Percentiles rank a stretch among this genome's conserved stretches.
phyloP scores from a whole-genome alignment of 257 asterid species.

The Linderniella brevidens region DNA sequence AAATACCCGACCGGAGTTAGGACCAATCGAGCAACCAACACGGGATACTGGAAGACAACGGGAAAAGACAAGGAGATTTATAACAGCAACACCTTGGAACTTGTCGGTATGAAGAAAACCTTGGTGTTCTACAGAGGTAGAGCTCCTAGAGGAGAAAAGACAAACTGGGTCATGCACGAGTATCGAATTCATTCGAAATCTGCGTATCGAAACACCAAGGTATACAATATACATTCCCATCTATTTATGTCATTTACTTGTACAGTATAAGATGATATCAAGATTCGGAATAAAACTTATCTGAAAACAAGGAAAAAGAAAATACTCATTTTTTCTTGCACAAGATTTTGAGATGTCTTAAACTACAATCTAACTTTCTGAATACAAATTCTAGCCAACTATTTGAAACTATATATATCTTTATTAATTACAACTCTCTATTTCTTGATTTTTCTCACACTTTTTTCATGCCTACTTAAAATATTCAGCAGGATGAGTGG shows the following conservation, averaged over 20 bases:
- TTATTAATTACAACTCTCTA: not conserved
- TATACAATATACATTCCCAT: slow-evolving; percentile 6
- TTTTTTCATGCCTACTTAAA: not conserved
- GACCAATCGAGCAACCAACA: slow-evolving; percentile 82
- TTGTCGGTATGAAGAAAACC: slow-evolving; percentile 89
- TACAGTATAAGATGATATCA: no score
- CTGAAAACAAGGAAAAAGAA: no score
- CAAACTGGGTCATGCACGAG: slow-evolving; percentile 98
- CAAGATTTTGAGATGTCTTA: no score
- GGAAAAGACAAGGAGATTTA: slow-evolving; percentile 88
- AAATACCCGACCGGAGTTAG: slow-evolving; percentile 87
- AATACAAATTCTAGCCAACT: no score
- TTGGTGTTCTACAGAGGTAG: slow-evolving; percentile 81
- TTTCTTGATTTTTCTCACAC: no score
- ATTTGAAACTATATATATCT: slow-evolving; percentile 1
- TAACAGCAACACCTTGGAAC: slow-evolving; percentile 49
- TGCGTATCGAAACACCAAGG: slow-evolving; percentile 57
- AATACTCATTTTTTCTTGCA: no score
- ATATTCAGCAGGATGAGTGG: slow-evolving; percentile 98
- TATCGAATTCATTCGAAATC: slow-evolving; percentile 81
- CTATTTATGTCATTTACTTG: no score
- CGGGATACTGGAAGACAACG: slow-evolving; percentile 85
- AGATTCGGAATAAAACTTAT: no score
- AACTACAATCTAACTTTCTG: no score
- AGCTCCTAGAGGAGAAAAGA: slow-evolving; percentile 89